Conservation (phyloP, 768 basidiomycete genomes). For the Agrocybe chaxingu region DNA sequence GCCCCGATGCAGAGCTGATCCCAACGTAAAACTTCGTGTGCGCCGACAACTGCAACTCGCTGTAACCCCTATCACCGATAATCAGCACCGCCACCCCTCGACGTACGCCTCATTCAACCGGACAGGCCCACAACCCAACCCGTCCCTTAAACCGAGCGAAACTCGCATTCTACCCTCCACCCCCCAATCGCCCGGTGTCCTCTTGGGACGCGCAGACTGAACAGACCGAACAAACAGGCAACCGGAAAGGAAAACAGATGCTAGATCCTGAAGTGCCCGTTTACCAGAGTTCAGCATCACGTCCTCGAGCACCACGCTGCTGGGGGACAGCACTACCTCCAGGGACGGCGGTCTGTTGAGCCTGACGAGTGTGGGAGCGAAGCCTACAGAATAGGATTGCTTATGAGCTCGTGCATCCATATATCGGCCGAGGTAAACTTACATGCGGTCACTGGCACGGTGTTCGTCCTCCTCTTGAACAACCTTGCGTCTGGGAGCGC, state of each 20-base stretch:
- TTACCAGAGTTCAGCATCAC: slow-evolving; percentile 58
- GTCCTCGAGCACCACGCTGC: slow-evolving; percentile 40
- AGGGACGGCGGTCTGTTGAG: slow-evolving; percentile 58
- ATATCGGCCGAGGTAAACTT: slow-evolving; percentile 31
- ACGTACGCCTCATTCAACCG: slow-evolving; percentile 14
- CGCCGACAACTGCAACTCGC: slow-evolving; percentile 24
- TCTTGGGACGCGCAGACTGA: slow-evolving; percentile 40
- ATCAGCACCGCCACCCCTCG: slow-evolving; percentile 10
- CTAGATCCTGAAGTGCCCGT: slow-evolving; percentile 19
- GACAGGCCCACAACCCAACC: slow-evolving; percentile 17
- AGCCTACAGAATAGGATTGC: slow-evolving; percentile 46
- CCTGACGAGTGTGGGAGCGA: slow-evolving; percentile 84
- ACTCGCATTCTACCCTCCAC: slow-evolving; percentile 43
- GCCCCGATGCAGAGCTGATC: slow-evolving; percentile 1
- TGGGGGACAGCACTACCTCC: slow-evolving; percentile 33
- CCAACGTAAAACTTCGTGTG: slow-evolving; percentile 17
- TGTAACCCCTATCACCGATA: slow-evolving; percentile 11
- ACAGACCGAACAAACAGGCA: slow-evolving; percentile 23
- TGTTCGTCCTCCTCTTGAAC: slow-evolving; percentile 86
- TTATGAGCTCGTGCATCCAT: slow-evolving; percentile 15
- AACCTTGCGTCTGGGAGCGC: slow-evolving; percentile 70
- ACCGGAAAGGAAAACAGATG: slow-evolving; percentile 16
- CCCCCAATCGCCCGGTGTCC: slow-evolving; percentile 43
- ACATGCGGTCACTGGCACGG: slow-evolving; percentile 81
- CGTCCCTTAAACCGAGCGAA: slow-evolving; percentile 37